phyloP scores from a whole-genome alignment of 805 yeast genomes.

The Yarrowia sp. region DNA sequence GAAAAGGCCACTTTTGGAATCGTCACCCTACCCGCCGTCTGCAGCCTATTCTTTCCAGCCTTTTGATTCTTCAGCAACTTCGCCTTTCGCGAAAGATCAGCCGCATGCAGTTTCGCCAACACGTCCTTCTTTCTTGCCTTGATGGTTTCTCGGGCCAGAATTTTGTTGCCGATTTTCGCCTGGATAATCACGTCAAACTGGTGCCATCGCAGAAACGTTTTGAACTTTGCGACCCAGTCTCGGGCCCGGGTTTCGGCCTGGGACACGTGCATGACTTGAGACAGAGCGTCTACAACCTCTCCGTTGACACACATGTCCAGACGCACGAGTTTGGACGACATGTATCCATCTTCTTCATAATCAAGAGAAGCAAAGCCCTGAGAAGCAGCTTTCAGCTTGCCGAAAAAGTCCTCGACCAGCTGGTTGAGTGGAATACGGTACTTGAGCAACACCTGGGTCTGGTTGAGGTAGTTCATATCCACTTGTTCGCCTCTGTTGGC shows the following conservation, averaged over 20 bases:
- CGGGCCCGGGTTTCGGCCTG: slow-evolving; percentile 70
- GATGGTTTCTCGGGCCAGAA: slow-evolving; percentile 88
- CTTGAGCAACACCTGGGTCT: slow-evolving; percentile 76
- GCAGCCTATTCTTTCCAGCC: slow-evolving; percentile 86
- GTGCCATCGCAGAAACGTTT: slow-evolving; percentile 73
- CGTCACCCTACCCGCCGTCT: slow-evolving; percentile 69
- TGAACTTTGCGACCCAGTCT: slow-evolving; percentile 79
- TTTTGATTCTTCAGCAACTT: slow-evolving; percentile 84
- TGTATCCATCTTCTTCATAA: slow-evolving; percentile 90
- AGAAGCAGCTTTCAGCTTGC: slow-evolving; percentile 83
- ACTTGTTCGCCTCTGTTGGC: slow-evolving; percentile 77
- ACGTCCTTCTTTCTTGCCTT: slow-evolving; percentile 94
- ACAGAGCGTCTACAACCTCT: slow-evolving; percentile 82
- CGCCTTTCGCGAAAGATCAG: slow-evolving; percentile 86
- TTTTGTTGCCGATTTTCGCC: slow-evolving; percentile 74
- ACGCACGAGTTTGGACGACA: slow-evolving; percentile 74
- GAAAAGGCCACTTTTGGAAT: slow-evolving; percentile 86
- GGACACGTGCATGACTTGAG: slow-evolving; percentile 82
- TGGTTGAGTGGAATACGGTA: slow-evolving; percentile 85
- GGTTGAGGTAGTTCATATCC: slow-evolving; percentile 69
- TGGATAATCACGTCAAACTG: slow-evolving; percentile 91
- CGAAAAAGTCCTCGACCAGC: slow-evolving; percentile 92
- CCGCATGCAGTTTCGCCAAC: slow-evolving; percentile 87
- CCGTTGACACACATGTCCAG: slow-evolving; percentile 89
- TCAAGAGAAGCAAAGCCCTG: slow-evolving; percentile 92